phyloP scores from a whole-genome alignment of 768 basidiomycete genomes.

The Hemileccinum rubropunctum region DNA sequence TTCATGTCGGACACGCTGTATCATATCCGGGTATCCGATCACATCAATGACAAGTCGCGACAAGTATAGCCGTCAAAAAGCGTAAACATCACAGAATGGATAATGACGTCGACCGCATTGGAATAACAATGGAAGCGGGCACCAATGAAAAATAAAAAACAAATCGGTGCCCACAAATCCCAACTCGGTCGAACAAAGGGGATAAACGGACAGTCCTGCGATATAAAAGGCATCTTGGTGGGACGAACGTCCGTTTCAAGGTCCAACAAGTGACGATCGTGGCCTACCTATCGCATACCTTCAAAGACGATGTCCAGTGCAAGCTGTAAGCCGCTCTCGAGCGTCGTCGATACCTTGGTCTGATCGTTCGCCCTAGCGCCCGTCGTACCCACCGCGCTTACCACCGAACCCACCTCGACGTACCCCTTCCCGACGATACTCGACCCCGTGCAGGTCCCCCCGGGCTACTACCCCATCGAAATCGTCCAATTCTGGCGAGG shows the following conservation, averaged over 20 bases:
- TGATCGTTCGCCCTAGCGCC: not conserved
- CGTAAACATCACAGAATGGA: not conserved
- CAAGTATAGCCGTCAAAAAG: not conserved
- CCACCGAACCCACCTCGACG: not conserved
- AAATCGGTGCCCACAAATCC: not conserved
- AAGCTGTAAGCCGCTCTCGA: not conserved
- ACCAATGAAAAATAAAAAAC: not conserved
- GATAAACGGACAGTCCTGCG: not conserved
- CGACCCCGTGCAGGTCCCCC: conserved; percentile 17
- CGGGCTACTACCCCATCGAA: conserved; percentile 20
- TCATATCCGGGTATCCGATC: not conserved
- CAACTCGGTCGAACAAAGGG: conserved; percentile 2
- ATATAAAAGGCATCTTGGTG: not conserved
- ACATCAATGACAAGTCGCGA: not conserved
- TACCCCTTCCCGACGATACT: conserved; percentile 10
- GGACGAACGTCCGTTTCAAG: not conserved
- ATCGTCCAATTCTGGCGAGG: conserved; percentile 30
- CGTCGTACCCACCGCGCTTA: not conserved
- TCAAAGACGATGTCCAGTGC: not conserved
- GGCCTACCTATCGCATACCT: too few species aligned
- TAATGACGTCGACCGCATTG: not conserved
- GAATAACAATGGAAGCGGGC: not conserved
- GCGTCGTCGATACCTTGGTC: not conserved
- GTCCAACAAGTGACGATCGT: too few species aligned
- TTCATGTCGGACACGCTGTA: too few species aligned